Conservation (phyloP, 2,329 filamentous ascomycete species). For the Fusarium algeriense region DNA sequence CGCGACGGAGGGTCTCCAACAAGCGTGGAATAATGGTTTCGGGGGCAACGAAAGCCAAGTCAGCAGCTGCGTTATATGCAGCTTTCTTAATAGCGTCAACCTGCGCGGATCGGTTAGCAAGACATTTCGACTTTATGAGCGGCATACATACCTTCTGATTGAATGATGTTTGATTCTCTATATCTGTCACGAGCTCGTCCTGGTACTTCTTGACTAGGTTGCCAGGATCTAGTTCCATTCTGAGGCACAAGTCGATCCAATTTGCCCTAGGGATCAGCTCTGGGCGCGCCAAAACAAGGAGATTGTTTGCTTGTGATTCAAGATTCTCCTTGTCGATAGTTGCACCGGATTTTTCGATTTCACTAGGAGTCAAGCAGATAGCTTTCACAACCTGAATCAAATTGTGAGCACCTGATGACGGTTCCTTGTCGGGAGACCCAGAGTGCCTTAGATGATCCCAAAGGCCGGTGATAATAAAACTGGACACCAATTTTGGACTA, state of each 20-base stretch:
- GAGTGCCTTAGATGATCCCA: constrained; percentile 82
- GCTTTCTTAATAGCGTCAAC: constrained; percentile 68
- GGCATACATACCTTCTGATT: constrained; percentile 64
- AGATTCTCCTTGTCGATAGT: constrained; percentile 63
- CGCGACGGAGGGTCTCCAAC: constrained; percentile 77
- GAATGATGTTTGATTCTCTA: constrained; percentile 64
- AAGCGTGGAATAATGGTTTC: constrained; percentile 82
- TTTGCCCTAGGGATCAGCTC: constrained; percentile 81
- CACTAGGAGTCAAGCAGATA: constrained; percentile 71
- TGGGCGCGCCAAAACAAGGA: constrained; percentile 82
- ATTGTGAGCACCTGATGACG: constrained; percentile 73
- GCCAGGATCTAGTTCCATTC: constrained; percentile 85
- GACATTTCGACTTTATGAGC: background rate
- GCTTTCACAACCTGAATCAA: constrained; percentile 72
- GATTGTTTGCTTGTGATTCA: constrained; percentile 77
- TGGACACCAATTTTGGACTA: constrained; percentile 68
- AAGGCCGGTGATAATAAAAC: constrained; percentile 76
- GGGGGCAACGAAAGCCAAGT: constrained; percentile 93
- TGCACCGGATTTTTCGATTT: constrained; percentile 58
- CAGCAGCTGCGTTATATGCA: constrained; percentile 86
- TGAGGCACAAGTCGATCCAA: constrained; percentile 92
- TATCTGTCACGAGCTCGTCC: constrained; percentile 74
- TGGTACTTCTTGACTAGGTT: constrained; percentile 75
- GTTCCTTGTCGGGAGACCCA: constrained; percentile 81
- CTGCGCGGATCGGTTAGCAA: constrained; percentile 38